Percentiles rank a stretch among this genome's conserved stretches.
Conservation (phyloP, 208 protist genomes). For the Acanthamoeba castellanii region DNA sequence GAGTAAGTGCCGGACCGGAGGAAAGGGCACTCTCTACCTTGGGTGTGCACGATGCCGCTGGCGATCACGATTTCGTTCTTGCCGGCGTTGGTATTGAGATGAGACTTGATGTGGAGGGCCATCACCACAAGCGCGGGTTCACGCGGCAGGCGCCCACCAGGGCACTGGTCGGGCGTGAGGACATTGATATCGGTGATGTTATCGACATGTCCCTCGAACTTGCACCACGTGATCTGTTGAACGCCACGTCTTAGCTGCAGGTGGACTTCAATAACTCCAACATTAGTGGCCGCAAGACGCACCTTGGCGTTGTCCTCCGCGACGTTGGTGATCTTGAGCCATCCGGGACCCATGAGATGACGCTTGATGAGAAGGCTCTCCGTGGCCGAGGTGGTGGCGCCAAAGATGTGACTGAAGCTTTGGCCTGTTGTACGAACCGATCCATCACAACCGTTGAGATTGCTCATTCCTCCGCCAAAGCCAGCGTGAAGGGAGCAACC, state of each 20-base stretch:
- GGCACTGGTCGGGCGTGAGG: conserved; percentile 20
- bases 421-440: not conserved
- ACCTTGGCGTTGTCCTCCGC: conserved; percentile 59
- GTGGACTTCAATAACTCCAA: not conserved
- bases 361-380: conserved; percentile 73
- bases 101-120: conserved; percentile 93
- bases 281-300: not conserved
- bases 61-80: conserved; percentile 94
- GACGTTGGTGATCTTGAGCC: conserved; percentile 67
- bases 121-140: conserved; percentile 82
- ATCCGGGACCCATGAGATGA: conserved; percentile 62
- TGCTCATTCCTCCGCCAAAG: not conserved
- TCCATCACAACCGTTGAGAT: not conserved
- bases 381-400: conserved; percentile 42
- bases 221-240: conserved; percentile 70
- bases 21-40: not conserved
- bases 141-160: not conserved
- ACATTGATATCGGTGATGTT: conserved; percentile 16
- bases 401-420: conserved; percentile 72
- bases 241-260: not conserved
- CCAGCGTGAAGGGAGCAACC: not conserved
- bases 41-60: conserved; percentile 90
- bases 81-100: conserved; percentile 90
- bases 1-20: not conserved
- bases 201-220: conserved; percentile 63